A percentile compares a stretch with the other conserved stretches of the same genome.
These are phyloP conservation scores for Fusarium guadeloupense DNA, from an alignment of 2,329 filamentous ascomycete species.

Conservation along the genomic window DNA sequence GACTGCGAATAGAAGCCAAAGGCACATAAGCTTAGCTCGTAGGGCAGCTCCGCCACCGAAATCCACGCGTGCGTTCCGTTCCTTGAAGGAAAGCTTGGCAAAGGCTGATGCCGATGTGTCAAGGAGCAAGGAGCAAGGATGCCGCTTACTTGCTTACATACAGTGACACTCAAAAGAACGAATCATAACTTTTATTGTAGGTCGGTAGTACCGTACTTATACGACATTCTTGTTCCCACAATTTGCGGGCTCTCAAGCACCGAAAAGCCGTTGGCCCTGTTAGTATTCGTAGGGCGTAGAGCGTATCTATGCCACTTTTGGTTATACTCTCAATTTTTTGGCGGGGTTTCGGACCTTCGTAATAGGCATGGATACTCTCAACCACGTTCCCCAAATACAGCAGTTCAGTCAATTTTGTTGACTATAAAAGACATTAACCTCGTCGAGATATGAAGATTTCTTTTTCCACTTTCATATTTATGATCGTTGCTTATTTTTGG, in stretches of 20 bases:
- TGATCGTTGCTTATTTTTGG: background rate
- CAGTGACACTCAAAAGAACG: no score
- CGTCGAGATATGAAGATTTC: background rate
- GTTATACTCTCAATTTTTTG: constrained; percentile 12
- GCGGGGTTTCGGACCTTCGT: background rate
- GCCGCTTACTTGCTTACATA: background rate
- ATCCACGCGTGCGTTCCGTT: background rate
- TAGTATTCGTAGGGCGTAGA: background rate
- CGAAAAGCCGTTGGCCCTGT: background rate
- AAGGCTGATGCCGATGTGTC: background rate
- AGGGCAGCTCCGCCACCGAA: constrained; percentile 6
- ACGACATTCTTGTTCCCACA: background rate
- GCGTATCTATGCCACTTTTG: constrained; percentile 10
- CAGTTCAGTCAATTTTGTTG: background rate
- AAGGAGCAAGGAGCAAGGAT: background rate
- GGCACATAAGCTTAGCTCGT: background rate
- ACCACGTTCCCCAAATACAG: background rate
- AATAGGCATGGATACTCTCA: background rate
- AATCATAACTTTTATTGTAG: no score
- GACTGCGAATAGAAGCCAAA: background rate
- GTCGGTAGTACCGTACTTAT: no score
- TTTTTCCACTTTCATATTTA: background rate
- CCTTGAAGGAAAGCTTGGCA: background rate
- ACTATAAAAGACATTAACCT: background rate
- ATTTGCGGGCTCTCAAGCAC: background rate